A percentile compares a stretch with the other conserved stretches of the same genome.
These are phyloP conservation scores for Boletus insuetus DNA, from an alignment of 768 basidiomycete species.

Conservation along the genomic window DNA sequence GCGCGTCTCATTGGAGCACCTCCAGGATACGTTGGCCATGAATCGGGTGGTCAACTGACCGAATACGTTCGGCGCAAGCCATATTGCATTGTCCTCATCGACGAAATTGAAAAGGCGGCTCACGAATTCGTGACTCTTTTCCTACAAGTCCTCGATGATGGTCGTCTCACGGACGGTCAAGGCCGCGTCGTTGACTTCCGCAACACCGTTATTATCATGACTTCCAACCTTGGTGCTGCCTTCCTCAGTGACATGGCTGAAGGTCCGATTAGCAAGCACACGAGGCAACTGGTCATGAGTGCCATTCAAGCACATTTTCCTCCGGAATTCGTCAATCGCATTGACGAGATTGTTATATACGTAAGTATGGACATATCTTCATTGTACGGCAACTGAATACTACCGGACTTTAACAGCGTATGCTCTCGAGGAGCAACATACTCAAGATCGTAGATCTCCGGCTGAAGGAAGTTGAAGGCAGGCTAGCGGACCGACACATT, in stretches of 20 bases:
- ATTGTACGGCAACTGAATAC: conserved; percentile 20
- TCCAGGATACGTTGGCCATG: conserved; percentile 90
- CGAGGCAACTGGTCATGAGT: conserved; percentile 67
- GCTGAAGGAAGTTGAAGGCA: conserved; percentile 78
- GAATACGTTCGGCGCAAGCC: conserved; percentile 92
- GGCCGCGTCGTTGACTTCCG: conserved; percentile 86
- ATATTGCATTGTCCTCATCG: conserved; percentile 81
- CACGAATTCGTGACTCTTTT: conserved; percentile 71
- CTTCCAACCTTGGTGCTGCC: conserved; percentile 83
- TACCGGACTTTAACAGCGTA: conserved; percentile 50
- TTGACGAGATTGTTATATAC: conserved; percentile 83
- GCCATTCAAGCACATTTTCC: conserved; percentile 85
- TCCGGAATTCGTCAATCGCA: conserved; percentile 89
- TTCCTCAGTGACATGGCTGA: conserved; percentile 74
- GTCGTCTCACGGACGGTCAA: conserved; percentile 88
- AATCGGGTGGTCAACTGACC: conserved; percentile 86
- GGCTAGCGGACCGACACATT: conserved; percentile 80
- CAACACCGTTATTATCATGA: conserved; percentile 94
- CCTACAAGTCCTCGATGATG: conserved; percentile 88
- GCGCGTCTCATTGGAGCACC: conserved; percentile 69
- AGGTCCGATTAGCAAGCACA: conserved; percentile 61
- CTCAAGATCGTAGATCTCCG: conserved; percentile 88
- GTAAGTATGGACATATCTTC: conserved; percentile 26
- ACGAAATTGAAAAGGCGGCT: conserved; percentile 90
- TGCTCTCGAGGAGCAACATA: conserved; percentile 74